Conservation (phyloP, 1,284 basidiomycete genomes). For the Ceratobasidium sp. region DNA sequence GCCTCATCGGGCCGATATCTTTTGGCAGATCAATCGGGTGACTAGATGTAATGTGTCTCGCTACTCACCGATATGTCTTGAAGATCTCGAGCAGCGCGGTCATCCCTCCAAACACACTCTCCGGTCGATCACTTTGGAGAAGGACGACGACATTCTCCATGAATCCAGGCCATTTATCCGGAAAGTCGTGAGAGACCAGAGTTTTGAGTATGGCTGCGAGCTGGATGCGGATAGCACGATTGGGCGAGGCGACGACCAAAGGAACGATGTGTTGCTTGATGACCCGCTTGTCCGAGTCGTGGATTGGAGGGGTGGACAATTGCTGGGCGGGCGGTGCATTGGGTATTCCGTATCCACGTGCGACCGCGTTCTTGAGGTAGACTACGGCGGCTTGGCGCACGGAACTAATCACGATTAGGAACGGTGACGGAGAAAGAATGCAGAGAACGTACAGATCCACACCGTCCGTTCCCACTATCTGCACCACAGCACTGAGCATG, state of each 20-base stretch:
- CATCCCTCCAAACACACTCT: constrained; percentile 78
- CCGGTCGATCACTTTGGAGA: constrained; percentile 66
- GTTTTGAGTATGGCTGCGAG: constrained; percentile 73
- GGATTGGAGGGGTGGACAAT: constrained; percentile 65
- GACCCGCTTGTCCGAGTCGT: constrained; percentile 68
- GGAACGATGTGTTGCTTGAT: constrained; percentile 70
- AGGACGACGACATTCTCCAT: constrained; percentile 67
- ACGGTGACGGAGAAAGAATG: not conserved
- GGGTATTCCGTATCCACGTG: constrained; percentile 58
- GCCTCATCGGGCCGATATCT: constrained; percentile 61
- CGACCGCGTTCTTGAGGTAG: constrained; percentile 85
- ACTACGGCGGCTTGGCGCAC: constrained; percentile 81
- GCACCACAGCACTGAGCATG: constrained; percentile 75
- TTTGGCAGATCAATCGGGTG: not conserved
- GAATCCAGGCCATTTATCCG: constrained; percentile 72
- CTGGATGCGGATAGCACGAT: constrained; percentile 73
- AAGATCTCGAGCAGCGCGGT: constrained; percentile 75
- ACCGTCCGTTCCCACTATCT: constrained; percentile 77
- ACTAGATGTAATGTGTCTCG: not conserved
- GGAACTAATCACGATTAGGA: constrained; percentile 56
- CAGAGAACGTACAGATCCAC: constrained; percentile 71
- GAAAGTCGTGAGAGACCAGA: constrained; percentile 75
- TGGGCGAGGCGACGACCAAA: constrained; percentile 70
- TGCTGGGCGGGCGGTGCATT: constrained; percentile 55
- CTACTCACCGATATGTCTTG: constrained; percentile 66